Evolutionary conservation across 805 yeast species (phyloP), one percentile per base, ranked within the genome.

Genomic region (Lipomyces chichibuensis): DNA sequence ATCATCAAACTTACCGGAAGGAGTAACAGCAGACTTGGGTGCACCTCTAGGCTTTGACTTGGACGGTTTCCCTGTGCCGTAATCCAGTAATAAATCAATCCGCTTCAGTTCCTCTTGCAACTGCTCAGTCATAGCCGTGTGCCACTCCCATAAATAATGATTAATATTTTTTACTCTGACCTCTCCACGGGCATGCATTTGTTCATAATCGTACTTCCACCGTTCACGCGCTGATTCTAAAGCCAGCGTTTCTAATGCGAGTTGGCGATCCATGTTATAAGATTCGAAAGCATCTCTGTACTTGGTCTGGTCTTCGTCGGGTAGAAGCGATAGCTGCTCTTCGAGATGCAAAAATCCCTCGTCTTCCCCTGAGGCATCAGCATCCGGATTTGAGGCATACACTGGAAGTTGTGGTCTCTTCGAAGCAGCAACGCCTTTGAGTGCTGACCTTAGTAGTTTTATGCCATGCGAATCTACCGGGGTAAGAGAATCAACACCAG

Each of bases 161-260:
- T 92, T 92, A 52, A 93, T 80, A 65, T 86, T 84, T 57, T 86
- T 84, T 51, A 87, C 77, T 62, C 84, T 74, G 35, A 77, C 65
- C 13, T 83, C 86, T 27, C 91, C 91, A 71, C 88, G 82, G 59
- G 83, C 81, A 65, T 82, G 81, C 74, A 87, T 82, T 62, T 85
- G 87, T 73, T 91, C 96, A 72, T 85, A 89, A 70, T 88, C 93
- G 72, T 87, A 88, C 75, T 86, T 88, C 99, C 99, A 94, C 76
- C 90, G 89, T 74, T 88, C 91, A 69, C 85, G 86, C 0, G 98
- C 96, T 0, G 94, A 93, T 70, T 90, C 93, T 1, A 90, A 81
- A 2, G 97, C 94, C 66, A 89, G 84, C 23, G 86, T 80, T 77
- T 95, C 99, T 39, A 95, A 76, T 37, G 84, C 84, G 57, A 85